Evolutionary conservation across 2,329 filamentous ascomycete species (phyloP).

Genomic region (Aureobasidium namibiae): DNA sequence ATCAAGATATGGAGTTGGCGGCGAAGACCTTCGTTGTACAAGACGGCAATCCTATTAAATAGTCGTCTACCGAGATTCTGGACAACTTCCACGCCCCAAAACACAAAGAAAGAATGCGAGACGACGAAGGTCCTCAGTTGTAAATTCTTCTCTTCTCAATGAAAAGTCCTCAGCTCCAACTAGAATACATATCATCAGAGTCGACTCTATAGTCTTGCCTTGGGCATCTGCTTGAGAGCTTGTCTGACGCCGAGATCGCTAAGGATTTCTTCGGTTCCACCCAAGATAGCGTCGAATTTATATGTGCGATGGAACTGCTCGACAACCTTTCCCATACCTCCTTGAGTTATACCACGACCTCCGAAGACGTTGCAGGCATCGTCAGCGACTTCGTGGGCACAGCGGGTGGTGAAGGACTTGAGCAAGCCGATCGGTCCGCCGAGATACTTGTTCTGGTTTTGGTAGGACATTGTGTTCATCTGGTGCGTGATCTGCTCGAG

Average conservation of each 20-base stretch:
- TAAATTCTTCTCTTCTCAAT: too few species aligned
- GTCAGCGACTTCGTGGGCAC: slow-evolving; percentile 75
- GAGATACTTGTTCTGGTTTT: slow-evolving; percentile 63
- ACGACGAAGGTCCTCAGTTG: too few species aligned
- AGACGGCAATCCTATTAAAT: too few species aligned
- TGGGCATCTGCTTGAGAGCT: slow-evolving; percentile 77
- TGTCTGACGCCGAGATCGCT: slow-evolving; percentile 75
- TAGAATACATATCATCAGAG: not conserved
- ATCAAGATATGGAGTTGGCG: too few species aligned
- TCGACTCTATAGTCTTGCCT: slow-evolving; percentile 60
- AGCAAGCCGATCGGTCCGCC: slow-evolving; percentile 75
- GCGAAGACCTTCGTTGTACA: too few species aligned
- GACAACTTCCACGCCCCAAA: too few species aligned
- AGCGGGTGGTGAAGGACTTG: slow-evolving; percentile 69
- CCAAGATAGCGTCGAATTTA: slow-evolving; percentile 60
- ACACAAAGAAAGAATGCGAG: too few species aligned
- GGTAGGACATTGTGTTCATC: slow-evolving; percentile 79
- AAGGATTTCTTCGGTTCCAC: slow-evolving; percentile 75
- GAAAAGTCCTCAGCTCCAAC: too few species aligned
- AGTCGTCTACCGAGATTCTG: too few species aligned
- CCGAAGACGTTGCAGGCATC: slow-evolving; percentile 82
- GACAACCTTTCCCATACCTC: slow-evolving; percentile 72
- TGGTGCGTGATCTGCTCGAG: slow-evolving; percentile 78
- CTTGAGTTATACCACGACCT: slow-evolving; percentile 69
- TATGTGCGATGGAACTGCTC: slow-evolving; percentile 80